phyloP scores from a whole-genome alignment of 75 land plant species.

The Selaginella tamariscina region DNA sequence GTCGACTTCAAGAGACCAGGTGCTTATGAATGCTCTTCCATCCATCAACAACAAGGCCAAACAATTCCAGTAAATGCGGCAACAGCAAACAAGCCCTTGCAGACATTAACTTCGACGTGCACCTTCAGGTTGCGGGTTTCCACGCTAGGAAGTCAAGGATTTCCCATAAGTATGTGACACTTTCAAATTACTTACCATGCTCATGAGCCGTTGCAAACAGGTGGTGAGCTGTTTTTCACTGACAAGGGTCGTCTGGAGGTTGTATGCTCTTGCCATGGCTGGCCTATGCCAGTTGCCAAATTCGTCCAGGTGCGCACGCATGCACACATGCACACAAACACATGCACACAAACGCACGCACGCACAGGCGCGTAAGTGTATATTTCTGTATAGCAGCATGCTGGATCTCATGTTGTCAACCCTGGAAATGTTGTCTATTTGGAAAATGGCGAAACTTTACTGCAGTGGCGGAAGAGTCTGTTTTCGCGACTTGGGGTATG shows the following conservation, averaged over 20 bases:
- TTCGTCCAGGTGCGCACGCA: slow-evolving; percentile 57
- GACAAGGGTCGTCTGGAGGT: slow-evolving; percentile 56
- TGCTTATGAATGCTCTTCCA: not conserved
- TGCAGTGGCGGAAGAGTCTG: slow-evolving; percentile 48
- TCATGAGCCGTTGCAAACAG: slow-evolving; percentile 23
- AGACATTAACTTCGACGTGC: too few species aligned
- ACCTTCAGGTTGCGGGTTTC: not conserved
- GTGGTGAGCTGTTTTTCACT: slow-evolving; percentile 55
- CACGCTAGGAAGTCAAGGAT: not conserved
- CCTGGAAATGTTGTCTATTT: slow-evolving; percentile 50
- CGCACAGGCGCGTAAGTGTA: too few species aligned
- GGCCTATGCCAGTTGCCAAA: slow-evolving; percentile 50
- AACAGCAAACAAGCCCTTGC: not conserved
- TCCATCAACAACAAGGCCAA: not conserved
- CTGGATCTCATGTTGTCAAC: slow-evolving; percentile 36
- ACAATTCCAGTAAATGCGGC: not conserved
- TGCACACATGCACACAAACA: not conserved
- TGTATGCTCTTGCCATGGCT: slow-evolving; percentile 50
- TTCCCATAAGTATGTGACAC: not conserved
- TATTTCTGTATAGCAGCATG: slow-evolving; percentile 79
- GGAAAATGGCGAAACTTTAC: slow-evolving; percentile 52
- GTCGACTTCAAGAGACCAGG: not conserved
- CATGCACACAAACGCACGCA: not conserved
- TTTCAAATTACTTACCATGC: too few species aligned
- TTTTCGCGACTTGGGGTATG: slow-evolving; percentile 51